Evolutionary conservation across 2,329 filamentous ascomycete species (phyloP).

Genomic region (Sarocladiaceae sp.): DNA sequence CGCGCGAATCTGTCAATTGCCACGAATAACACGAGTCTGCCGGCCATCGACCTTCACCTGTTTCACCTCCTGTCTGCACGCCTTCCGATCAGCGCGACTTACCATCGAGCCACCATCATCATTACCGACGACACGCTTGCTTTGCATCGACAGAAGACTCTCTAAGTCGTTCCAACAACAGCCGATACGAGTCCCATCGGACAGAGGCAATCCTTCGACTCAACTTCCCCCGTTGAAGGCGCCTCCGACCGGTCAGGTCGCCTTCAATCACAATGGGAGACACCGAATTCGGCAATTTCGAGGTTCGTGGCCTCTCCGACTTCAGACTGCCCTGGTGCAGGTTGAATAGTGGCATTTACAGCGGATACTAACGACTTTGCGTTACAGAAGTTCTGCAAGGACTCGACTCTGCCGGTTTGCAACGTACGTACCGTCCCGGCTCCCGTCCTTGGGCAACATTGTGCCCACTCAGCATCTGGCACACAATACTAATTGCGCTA

Average conservation of each 20-base stretch:
- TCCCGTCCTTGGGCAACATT: background rate
- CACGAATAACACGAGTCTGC: background rate
- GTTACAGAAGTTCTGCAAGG: constrained; percentile 71
- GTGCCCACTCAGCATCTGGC: background rate
- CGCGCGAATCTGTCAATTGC: background rate
- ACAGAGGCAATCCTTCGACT: background rate
- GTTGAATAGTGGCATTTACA: background rate
- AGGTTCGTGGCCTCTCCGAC: constrained; percentile 34
- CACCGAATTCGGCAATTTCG: constrained; percentile 58
- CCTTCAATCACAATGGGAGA: constrained; percentile 46
- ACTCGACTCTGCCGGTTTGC: constrained; percentile 78
- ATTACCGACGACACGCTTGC: background rate
- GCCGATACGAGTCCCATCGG: background rate
- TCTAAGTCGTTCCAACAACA: background rate
- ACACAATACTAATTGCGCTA: constrained; percentile 10
- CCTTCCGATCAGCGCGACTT: constrained; percentile 3
- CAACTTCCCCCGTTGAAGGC: background rate
- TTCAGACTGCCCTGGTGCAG: background rate
- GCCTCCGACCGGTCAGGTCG: background rate
- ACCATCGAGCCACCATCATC: background rate
- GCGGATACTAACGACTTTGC: constrained; percentile 20
- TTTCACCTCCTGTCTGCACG: background rate
- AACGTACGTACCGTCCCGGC: constrained; percentile 67
- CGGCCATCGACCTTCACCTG: background rate
- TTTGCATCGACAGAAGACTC: background rate